These are phyloP conservation scores for Garcia nutans DNA, from an alignment of 345 rosid genomes.

Conservation along the genomic window DNA sequence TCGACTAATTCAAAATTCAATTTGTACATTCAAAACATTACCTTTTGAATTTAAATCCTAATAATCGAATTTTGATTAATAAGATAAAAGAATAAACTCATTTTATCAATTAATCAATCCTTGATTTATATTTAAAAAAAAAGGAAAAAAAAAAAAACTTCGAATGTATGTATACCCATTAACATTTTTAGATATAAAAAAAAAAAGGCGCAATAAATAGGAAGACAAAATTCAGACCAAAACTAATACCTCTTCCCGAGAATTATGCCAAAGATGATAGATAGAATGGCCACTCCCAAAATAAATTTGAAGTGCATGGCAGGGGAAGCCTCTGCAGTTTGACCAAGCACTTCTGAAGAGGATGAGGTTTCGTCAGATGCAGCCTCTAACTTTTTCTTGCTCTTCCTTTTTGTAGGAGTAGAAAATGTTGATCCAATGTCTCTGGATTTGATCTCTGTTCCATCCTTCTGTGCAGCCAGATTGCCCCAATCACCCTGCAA, in stretches of 20 bases:
- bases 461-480: constrained; percentile 28
- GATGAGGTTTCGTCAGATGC: constrained; percentile 41
- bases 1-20: too few species aligned
- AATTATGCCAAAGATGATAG: constrained; percentile 67
- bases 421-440: constrained; percentile 56
- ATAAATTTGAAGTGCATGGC: constrained; percentile 50
- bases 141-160: not conserved
- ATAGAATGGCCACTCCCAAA: constrained; percentile 65
- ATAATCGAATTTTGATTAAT: too few species aligned
- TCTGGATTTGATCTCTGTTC: constrained; percentile 61
- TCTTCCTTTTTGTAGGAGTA: constrained; percentile 67
- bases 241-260: constrained; percentile 78
- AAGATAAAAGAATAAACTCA: too few species aligned
- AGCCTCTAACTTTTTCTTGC: constrained; percentile 68
- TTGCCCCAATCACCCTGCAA: constrained; percentile 38
- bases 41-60: too few species aligned
- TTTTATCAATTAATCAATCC: too few species aligned
- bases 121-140: too few species aligned
- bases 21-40: too few species aligned
- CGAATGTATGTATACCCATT: too few species aligned
- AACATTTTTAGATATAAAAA: too few species aligned
- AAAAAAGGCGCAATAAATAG: not conserved
- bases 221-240: constrained; percentile 13
- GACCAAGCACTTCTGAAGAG: constrained; percentile 32
- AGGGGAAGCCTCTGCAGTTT: constrained; percentile 35